Conservation (phyloP, 164 flowering plant genomes). For the Nymphaea thermarum region DNA sequence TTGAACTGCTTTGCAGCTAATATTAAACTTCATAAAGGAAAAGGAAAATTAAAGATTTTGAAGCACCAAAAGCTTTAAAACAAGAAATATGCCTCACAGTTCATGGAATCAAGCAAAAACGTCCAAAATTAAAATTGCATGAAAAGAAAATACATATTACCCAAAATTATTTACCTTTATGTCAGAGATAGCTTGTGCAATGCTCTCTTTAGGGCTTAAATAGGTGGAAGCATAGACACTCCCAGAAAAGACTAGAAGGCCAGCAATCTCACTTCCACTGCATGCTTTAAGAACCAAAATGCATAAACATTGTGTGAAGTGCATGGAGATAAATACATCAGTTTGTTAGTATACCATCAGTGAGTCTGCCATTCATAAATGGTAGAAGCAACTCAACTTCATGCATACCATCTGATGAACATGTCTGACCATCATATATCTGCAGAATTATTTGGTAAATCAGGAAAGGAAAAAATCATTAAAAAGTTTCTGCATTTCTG, state of each 20-base stretch:
- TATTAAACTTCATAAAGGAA: neutral
- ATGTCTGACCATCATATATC: constrained; percentile 44
- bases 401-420: constrained; percentile 42
- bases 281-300: constrained; percentile 29
- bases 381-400: constrained; percentile 83
- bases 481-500: no score
- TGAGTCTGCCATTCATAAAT: constrained; percentile 32
- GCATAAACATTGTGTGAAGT: constrained; percentile 4
- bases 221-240: constrained; percentile 63
- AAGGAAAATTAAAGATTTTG: neutral
- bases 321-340: neutral
- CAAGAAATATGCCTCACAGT: neutral
- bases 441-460: constrained; percentile 6
- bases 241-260: constrained; percentile 46
- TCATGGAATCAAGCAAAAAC: neutral
- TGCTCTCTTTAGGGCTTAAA: constrained; percentile 57
- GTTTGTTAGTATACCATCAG: constrained; percentile 36
- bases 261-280: constrained; percentile 60
- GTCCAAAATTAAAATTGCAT: neutral
- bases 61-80: neutral
- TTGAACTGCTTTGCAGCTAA: neutral
- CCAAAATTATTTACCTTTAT: constrained; percentile 44
- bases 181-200: constrained; percentile 69
- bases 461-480: no score
- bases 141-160: neutral